Conservation (phyloP, 805 yeast species). For the Yarrowia sp. region DNA sequence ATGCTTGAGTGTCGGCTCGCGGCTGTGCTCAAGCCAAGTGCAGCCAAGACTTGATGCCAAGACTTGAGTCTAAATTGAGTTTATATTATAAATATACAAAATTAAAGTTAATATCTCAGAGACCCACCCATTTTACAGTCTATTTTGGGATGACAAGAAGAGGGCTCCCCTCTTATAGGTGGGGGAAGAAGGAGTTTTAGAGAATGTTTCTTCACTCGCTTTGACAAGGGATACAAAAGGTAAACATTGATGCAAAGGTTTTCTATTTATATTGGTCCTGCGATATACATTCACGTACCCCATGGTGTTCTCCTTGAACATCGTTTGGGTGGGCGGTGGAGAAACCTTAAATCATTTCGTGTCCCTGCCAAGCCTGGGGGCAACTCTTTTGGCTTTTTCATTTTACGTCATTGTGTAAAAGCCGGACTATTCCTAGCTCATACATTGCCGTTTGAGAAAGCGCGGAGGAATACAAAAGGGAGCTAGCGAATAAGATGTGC, state of each 20-base stretch:
- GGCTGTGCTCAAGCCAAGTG: constrained; percentile 21
- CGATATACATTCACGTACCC: no score
- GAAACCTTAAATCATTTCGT: background rate
- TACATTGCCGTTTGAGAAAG: background rate
- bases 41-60: constrained; percentile 24
- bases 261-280: background rate
- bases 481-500: background rate
- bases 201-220: no score
- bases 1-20: background rate
- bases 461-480: background rate
- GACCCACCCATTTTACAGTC: constrained; percentile 10
- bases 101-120: background rate
- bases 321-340: constrained; percentile 24
- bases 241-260: no score
- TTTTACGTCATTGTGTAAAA: background rate
- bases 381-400: background rate
- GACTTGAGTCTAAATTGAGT: constrained; percentile 17
- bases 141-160: background rate
- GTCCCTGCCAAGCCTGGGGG: constrained; percentile 25
- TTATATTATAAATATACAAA: background rate
- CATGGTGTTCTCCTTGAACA: background rate
- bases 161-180: background rate
- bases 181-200: no score
- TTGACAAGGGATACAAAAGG: no score
- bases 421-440: no score